Base-by-base conservation (phyloP, 352 stramenopile genomes). In the Phytopythium boreale region DNA sequence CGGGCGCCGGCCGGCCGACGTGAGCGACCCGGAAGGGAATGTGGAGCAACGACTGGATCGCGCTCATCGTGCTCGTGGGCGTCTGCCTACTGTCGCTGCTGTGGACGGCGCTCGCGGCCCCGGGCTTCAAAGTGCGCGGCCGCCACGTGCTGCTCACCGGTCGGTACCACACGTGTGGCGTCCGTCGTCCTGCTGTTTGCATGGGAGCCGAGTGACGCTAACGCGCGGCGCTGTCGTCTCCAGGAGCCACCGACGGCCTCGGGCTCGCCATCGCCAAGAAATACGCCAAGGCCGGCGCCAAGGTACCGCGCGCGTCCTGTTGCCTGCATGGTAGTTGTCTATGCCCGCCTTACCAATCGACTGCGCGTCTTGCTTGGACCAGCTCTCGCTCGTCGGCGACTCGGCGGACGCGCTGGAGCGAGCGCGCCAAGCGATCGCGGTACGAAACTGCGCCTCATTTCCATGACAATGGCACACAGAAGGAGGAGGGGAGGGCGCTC, bases 131-230 rank as follows among this genome's bases (percentile, higher is more conserved):
- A 9, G 81, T 86, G 29, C 61, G 64, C 27, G 74, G 57, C 63
- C 78, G 81, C 50, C 83, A 92, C 69, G 76, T 92, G 24, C 62
- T 90, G 49, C 62, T 92, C 61, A 88, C 81, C 0, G 79, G 79
- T 85, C 51, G 39, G 15, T 5, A 3, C 14, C 5, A 46, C 14
- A n/a, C 55, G 59, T 19, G 20, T 36, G 55, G 17, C 50, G 37
- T 26, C 46, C 22, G 60, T 46, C 15, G 10, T 20, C 39, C 39
- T n/a, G n/a, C n/a, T n/a, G n/a, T n/a, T n/a, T n/a, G n/a, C n/a
- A n/a, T n/a, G n/a, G n/a, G n/a, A n/a, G n/a, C n/a, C n/a, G n/a
- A n/a, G n/a, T n/a, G n/a, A n/a, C n/a, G 39, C 39, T 46, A 14
- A 39, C 10, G 10, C 34, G 34, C 10, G 39, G 2, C 26, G 7